Evolutionary conservation across 2,329 filamentous ascomycete species (phyloP).

Genomic region (Pseudogymnoascus sp.): DNA sequence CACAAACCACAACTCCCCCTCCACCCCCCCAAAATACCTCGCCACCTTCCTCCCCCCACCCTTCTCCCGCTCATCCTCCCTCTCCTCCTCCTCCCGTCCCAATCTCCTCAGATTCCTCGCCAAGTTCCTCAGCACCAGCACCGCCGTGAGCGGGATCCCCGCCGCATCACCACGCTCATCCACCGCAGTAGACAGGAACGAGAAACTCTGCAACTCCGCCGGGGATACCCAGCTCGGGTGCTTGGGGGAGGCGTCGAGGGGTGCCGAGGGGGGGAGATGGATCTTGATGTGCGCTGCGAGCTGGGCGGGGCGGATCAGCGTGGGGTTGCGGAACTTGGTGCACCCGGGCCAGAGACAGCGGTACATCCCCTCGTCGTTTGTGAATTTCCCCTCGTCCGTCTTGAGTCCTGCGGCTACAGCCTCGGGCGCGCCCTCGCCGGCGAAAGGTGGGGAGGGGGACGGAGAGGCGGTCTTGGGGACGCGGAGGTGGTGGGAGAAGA

Average conservation of each 20-base stretch:
- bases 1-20: slow-evolving; percentile 58
- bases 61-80: slow-evolving; percentile 43
- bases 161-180: slow-evolving; percentile 55
- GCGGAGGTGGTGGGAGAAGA: slow-evolving; percentile 55
- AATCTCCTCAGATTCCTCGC: slow-evolving; percentile 59
- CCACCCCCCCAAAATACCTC: slow-evolving; percentile 56
- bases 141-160: slow-evolving; percentile 69
- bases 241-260: slow-evolving; percentile 12
- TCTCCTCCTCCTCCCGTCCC: slow-evolving; percentile 45
- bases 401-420: not conserved
- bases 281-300: slow-evolving; percentile 28
- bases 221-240: slow-evolving; percentile 22
- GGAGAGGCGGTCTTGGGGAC: slow-evolving; percentile 37
- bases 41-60: slow-evolving; percentile 52
- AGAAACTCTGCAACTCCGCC: slow-evolving; percentile 46
- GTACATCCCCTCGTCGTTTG: slow-evolving; percentile 42
- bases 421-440: not conserved
- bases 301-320: slow-evolving; percentile 21
- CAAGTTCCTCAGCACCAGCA: slow-evolving; percentile 70
- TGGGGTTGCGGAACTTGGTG: slow-evolving; percentile 41
- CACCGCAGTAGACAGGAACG: slow-evolving; percentile 47
- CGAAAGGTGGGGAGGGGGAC: not conserved
- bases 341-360: slow-evolving; percentile 63
- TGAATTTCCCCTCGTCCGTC: slow-evolving; percentile 44
- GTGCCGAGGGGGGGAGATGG: slow-evolving; percentile 19